Evolutionary conservation across 805 yeast species (phyloP).

Genomic region (Lachancea nothofagi): DNA sequence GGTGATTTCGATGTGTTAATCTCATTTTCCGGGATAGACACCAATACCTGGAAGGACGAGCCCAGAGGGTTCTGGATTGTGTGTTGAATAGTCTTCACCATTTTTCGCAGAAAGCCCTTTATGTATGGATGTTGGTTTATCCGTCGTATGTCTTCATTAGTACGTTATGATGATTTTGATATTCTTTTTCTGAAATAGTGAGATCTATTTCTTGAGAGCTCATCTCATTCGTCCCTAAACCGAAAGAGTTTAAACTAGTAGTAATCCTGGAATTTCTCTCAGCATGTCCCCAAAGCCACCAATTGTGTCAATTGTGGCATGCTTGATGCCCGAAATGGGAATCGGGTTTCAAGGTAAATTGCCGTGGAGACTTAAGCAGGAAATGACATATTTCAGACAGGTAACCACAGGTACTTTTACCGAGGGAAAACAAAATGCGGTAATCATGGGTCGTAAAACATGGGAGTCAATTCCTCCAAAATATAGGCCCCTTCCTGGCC

Average conservation of each 20-base stretch:
- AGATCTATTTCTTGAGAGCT: no score
- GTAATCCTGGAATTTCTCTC: neutral
- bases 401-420: constrained; percentile 50
- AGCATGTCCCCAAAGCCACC: constrained; percentile 21
- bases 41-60: constrained; percentile 9
- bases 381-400: constrained; percentile 77
- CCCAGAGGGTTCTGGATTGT: constrained; percentile 9
- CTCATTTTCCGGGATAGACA: constrained; percentile 16
- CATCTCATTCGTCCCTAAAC: neutral
- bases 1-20: constrained; percentile 2
- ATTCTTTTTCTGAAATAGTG: no score
- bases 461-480: constrained; percentile 89
- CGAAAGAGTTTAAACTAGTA: neutral
- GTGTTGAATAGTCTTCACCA: constrained; percentile 5
- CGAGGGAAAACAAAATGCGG: constrained; percentile 54
- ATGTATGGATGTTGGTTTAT: neutral
- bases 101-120: neutral
- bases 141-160: no score
- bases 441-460: constrained; percentile 92
- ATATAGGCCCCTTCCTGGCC: constrained; percentile 74
- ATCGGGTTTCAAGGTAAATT: constrained; percentile 76
- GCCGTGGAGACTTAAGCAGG: constrained; percentile 84
- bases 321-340: constrained; percentile 71
- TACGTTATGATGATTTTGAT: no score
- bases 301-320: constrained; percentile 76